These are phyloP conservation scores for Fusarium torreyae DNA, from an alignment of 2,329 filamentous ascomycete species.

Conservation along the genomic window DNA sequence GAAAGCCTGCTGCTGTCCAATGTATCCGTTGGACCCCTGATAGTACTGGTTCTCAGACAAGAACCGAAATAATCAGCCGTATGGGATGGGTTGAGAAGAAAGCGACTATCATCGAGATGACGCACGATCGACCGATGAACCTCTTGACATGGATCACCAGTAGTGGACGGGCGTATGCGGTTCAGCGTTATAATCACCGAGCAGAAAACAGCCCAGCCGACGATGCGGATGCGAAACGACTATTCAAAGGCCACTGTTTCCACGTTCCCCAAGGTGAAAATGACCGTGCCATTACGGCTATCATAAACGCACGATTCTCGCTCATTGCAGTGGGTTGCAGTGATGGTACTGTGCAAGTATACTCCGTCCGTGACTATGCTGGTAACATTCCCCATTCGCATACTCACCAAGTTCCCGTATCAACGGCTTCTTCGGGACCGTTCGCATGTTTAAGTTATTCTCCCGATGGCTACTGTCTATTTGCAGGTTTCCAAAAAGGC, in stretches of 20 bases:
- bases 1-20: constrained; percentile 93
- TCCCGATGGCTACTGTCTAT: constrained; percentile 95
- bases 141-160: constrained; percentile 92
- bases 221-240: constrained; percentile 70
- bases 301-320: constrained; percentile 96
- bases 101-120: constrained; percentile 84
- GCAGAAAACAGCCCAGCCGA: constrained; percentile 59
- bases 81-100: constrained; percentile 90
- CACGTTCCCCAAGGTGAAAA: constrained; percentile 76
- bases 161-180: constrained; percentile 90
- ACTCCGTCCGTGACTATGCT: constrained; percentile 91
- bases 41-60: constrained; percentile 84
- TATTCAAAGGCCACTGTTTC: constrained; percentile 94
- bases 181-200: constrained; percentile 75
- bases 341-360: constrained; percentile 87
- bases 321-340: constrained; percentile 88
- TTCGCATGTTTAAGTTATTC: constrained; percentile 88
- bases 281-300: constrained; percentile 78
- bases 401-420: constrained; percentile 78
- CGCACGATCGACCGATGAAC: constrained; percentile 96
- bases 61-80: constrained; percentile 88
- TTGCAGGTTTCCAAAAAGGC: constrained; percentile 91
- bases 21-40: constrained; percentile 96
- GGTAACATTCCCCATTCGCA: constrained; percentile 94
- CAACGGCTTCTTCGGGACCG: constrained; percentile 75